A percentile compares a stretch with the other conserved stretches of the same genome.
These are phyloP conservation scores for Helianthus tuberosus DNA, from an alignment of 129 eudicot genomes.

Conservation along the genomic window DNA sequence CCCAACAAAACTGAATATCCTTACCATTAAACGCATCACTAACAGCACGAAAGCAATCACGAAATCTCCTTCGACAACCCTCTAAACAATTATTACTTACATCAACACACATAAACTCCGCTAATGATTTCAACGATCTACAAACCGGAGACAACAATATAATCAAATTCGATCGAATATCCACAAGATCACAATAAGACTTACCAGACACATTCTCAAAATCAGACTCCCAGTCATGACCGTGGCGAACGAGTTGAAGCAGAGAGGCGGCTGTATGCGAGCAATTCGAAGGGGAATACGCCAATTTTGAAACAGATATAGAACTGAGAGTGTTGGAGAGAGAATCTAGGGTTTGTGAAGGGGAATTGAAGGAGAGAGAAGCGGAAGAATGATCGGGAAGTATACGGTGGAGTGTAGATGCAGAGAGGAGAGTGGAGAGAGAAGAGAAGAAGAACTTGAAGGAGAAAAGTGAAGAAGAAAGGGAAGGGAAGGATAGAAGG, in stretches of 20 bases:
- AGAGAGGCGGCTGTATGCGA: constrained; percentile 45
- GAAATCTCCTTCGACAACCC: constrained; percentile 32
- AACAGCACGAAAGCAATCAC: constrained; percentile 43
- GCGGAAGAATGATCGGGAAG: constrained; percentile 33
- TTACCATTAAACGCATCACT: constrained; percentile 48
- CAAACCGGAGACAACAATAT: constrained; percentile 69
- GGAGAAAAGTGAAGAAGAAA: constrained; percentile 51
- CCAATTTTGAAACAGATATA: background rate
- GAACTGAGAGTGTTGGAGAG: constrained; percentile 43
- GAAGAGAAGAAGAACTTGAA: constrained; percentile 59
- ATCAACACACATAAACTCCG: constrained; percentile 54
- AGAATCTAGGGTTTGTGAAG: constrained; percentile 47
- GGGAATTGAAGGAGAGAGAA: constrained; percentile 52
- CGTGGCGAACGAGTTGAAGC: constrained; percentile 61
- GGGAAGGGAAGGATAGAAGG: constrained; percentile 41
- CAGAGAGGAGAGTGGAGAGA: constrained; percentile 70
- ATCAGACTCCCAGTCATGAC: constrained; percentile 65
- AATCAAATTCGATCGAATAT: constrained; percentile 63
- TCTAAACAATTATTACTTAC: constrained; percentile 27
- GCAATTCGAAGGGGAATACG: constrained; percentile 19
- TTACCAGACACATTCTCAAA: constrained; percentile 40
- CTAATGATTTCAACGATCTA: constrained; percentile 37
- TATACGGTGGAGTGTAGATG: constrained; percentile 48
- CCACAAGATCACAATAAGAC: background rate
- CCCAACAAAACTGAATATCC: constrained; percentile 85